Percentiles rank a stretch among this genome's conserved stretches.
phyloP scores from a whole-genome alignment of 176 grass and related monocot genomes.

The Carex littledalei region DNA sequence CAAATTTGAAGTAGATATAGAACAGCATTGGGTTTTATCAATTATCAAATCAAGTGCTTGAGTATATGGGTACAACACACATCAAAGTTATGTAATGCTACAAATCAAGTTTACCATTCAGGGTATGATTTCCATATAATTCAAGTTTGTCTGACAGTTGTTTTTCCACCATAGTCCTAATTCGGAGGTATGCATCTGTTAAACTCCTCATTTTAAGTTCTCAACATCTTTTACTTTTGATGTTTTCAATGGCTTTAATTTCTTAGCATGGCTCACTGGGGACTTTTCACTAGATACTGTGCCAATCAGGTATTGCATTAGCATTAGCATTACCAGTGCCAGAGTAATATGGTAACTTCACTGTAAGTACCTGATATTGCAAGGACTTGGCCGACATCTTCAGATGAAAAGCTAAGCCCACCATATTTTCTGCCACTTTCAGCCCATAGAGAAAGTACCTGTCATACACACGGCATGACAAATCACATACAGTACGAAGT shows the following conservation, averaged over 20 bases:
- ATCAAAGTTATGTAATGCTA: neutral
- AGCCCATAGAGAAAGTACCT: conserved; percentile 97
- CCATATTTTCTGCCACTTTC: conserved; percentile 70
- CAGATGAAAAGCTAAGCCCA: conserved; percentile 81
- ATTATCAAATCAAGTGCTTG: neutral
- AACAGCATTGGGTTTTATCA: neutral
- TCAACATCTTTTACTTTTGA: neutral
- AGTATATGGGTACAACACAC: neutral
- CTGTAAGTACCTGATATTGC: conserved; percentile 50
- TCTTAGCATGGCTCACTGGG: neutral
- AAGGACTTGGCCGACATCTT: conserved; percentile 77
- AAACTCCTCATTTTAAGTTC: neutral
- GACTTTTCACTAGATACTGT: neutral
- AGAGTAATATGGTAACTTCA: neutral
- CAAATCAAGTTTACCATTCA: neutral
- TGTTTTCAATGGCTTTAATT: neutral
- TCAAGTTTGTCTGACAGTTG: neutral
- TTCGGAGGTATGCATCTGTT: neutral
- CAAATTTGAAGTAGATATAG: conserved; percentile 4
- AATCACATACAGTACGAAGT: conserved; percentile 13
- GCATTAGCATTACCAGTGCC: neutral
- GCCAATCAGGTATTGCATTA: neutral
- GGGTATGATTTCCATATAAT: neutral
- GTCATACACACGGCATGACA: conserved; percentile 9
- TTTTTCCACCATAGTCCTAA: neutral